phyloP scores from a whole-genome alignment of 495 filamentous ascomycete genomes.

The Neurospora sp. region DNA sequence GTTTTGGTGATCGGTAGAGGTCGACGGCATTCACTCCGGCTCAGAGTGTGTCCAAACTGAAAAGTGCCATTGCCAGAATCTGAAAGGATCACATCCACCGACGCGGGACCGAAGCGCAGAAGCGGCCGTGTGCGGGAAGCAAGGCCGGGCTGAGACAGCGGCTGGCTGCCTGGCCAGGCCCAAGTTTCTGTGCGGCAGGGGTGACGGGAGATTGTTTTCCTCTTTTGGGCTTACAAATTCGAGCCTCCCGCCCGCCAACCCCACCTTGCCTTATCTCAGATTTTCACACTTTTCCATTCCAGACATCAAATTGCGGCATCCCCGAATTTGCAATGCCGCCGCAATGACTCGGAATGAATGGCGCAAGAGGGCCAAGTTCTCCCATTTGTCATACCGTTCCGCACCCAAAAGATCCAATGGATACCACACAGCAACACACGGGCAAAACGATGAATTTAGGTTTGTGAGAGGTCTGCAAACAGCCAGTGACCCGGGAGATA shows the following conservation, averaged over 20 bases:
- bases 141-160: background rate
- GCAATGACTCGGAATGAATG: background rate
- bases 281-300: background rate
- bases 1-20: no score
- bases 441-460: background rate
- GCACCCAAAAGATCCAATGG: background rate
- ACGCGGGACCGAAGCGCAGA: background rate
- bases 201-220: background rate
- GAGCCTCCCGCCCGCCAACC: background rate
- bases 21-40: background rate
- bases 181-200: background rate
- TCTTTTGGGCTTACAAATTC: background rate
- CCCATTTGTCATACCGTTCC: background rate
- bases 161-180: background rate
- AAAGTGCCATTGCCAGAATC: background rate
- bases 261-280: background rate
- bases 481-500: background rate
- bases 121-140: background rate
- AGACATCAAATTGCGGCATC: background rate
- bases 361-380: background rate
- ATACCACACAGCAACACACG: background rate
- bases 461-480: background rate
- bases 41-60: background rate
- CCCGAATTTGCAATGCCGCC: background rate
- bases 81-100: background rate